Conservation (phyloP, 257 asterid species). For the Cruciata laevipes region DNA sequence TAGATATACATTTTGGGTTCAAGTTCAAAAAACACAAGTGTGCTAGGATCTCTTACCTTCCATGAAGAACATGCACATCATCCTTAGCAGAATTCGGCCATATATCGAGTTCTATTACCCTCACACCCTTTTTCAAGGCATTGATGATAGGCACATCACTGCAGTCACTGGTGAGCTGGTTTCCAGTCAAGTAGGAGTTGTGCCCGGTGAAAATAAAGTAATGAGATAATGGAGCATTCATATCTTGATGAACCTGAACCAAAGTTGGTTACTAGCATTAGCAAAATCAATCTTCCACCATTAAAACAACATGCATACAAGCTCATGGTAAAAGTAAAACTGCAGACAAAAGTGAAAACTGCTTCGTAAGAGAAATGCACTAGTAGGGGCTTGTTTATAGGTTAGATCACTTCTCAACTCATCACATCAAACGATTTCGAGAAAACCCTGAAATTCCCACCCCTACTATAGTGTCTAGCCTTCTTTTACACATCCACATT, state of each 20-base stretch:
- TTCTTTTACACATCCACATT: neutral
- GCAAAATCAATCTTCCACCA: neutral
- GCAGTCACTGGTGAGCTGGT: constrained; percentile 87
- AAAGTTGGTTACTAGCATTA: neutral
- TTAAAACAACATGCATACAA: neutral
- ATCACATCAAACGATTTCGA: neutral
- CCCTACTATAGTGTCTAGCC: neutral
- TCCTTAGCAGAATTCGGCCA: constrained; percentile 83
- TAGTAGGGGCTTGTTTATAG: neutral
- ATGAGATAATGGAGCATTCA: constrained; percentile 74
- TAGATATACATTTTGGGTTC: neutral
- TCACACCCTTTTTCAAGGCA: constrained; percentile 74
- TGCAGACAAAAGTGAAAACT: neutral
- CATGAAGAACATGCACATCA: constrained; percentile 71
- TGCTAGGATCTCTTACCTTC: constrained; percentile 39
- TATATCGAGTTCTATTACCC: constrained; percentile 74
- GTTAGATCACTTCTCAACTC: neutral
- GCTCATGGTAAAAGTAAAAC: neutral
- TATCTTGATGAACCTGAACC: constrained; percentile 67
- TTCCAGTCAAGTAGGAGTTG: constrained; percentile 81
- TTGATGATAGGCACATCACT: constrained; percentile 71
- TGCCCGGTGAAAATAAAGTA: constrained; percentile 76
- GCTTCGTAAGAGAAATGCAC: neutral
- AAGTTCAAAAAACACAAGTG: neutral
- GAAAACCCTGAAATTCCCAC: neutral